Evolutionary conservation across 805 yeast species (phyloP), one percentile per base, ranked within the genome.

Genomic region (Starmera amethionina): DNA sequence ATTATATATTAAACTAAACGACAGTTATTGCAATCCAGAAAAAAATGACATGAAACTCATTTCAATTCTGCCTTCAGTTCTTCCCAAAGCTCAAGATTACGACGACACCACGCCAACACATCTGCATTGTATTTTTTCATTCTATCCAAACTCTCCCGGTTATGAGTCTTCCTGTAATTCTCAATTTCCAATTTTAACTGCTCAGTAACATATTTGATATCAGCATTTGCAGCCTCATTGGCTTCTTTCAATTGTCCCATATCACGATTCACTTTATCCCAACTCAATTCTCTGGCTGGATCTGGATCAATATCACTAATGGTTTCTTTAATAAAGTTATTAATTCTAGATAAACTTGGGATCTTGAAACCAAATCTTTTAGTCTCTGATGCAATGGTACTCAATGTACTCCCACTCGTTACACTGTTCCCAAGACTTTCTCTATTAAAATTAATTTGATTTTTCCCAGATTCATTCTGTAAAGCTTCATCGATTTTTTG

Each of bases 11-110:
- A 13, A 30, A 13, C 22, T n/a, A 10, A 32, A 32, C 22, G 7
- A 32, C 18, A 8, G n/a, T 32, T 5, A 12, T 11, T 13, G 10
- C 11, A 30, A 35, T 22, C 25, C 30, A 30, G 27, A 22, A 8
- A 22, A 8, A 22, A 22, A 4, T 2, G 27, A 22, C 27, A 22
- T 22, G 9, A 22, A 22, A 8, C 9, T 22, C 22, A 10, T 30
- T 37, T 30, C n/a, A 35, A n/a, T 11, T 40, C 42, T 4, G 45
- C 36, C 41, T 68, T 60, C n/a, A 79, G 74, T 43, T 76, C 83
- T 43, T 74, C 76, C 85, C 86, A 80, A 31, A 73, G 67, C 47
- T 79, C 83, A 34, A 77, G 58, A 52, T 80, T 79, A 60, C 77
- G 76, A 50, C 67, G 68, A 5, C 84, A 82, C 87, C 87, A 80